Percentiles rank a stretch among this genome's conserved stretches.
phyloP scores from a whole-genome alignment of 139 green algal genomes.

The Asterochloris erici region DNA sequence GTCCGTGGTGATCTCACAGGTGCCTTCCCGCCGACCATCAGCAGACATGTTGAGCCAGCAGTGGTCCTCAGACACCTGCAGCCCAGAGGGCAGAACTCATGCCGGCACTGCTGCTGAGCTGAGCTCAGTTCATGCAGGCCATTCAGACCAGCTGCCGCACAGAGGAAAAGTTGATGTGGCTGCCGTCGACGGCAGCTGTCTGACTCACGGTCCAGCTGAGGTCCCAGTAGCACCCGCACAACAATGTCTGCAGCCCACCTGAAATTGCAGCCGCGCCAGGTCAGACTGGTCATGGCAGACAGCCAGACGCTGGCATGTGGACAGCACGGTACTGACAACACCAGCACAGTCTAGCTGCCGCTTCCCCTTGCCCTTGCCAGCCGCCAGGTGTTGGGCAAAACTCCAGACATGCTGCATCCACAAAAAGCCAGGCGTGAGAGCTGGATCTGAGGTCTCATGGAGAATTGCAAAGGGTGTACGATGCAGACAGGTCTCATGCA shows the following conservation, averaged over 20 bases:
- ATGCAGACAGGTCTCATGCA: neutral
- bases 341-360: conserved; percentile 47
- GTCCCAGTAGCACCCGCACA: neutral
- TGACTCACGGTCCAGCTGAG: neutral
- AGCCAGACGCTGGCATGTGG: conserved; percentile 28
- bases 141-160: too few relatives aligned
- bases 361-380: conserved; percentile 11
- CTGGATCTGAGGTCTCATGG: neutral
- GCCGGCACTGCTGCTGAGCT: neutral
- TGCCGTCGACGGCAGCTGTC: too few relatives aligned
- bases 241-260: conserved; percentile 16
- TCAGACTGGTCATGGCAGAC: conserved; percentile 21
- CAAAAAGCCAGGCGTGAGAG: neutral
- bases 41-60: conserved; percentile 28
- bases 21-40: neutral
- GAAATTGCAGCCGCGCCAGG: conserved; percentile 24
- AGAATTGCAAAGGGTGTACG: neutral
- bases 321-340: conserved; percentile 35
- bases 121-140: neutral
- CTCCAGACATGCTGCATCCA: conserved; percentile 31
- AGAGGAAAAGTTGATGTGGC: too few relatives aligned
- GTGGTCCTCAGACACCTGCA: conserved; percentile 40
- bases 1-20: conserved; percentile 39
- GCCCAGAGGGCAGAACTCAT: neutral
- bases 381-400: conserved; percentile 27